A percentile compares a stretch with the other conserved stretches of the same genome.
phyloP scores from a whole-genome alignment of 2,329 filamentous ascomycete species.

The Drechslera avenae region DNA sequence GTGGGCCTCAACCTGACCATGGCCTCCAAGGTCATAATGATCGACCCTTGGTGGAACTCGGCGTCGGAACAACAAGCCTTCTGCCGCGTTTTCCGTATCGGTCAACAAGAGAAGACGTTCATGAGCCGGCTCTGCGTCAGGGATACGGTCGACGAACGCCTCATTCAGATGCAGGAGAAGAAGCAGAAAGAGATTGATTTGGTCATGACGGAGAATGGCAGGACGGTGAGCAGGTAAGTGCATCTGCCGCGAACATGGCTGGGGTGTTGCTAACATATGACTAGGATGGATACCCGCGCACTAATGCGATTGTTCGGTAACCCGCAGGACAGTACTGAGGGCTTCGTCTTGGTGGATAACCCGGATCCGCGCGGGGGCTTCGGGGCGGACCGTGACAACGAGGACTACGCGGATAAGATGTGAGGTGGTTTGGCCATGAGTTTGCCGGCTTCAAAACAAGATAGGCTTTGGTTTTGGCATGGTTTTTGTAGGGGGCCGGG shows the following conservation, averaged over 20 bases:
- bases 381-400: constrained; percentile 38
- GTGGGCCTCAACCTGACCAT: constrained; percentile 64
- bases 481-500: background rate
- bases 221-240: constrained; percentile 33
- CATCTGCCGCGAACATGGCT: background rate
- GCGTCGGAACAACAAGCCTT: constrained; percentile 67
- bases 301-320: constrained; percentile 56
- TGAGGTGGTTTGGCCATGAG: constrained; percentile 11
- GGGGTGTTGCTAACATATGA: constrained; percentile 4
- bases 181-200: constrained; percentile 57
- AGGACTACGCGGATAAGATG: constrained; percentile 40
- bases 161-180: constrained; percentile 60
- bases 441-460: no score
- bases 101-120: constrained; percentile 65
- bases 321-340: constrained; percentile 46
- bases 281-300: constrained; percentile 45
- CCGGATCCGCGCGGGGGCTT: constrained; percentile 37
- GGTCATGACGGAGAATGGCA: constrained; percentile 51
- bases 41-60: constrained; percentile 65
- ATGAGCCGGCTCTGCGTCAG: constrained; percentile 63
- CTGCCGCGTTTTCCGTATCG: constrained; percentile 67
- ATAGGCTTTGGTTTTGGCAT: no score
- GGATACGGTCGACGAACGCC: constrained; percentile 62
- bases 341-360: constrained; percentile 51
- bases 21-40: constrained; percentile 56